Evolutionary conservation across 2,329 filamentous ascomycete species (phyloP), one percentile per base, ranked within the genome.

Genomic region (Monosporascus sp.): DNA sequence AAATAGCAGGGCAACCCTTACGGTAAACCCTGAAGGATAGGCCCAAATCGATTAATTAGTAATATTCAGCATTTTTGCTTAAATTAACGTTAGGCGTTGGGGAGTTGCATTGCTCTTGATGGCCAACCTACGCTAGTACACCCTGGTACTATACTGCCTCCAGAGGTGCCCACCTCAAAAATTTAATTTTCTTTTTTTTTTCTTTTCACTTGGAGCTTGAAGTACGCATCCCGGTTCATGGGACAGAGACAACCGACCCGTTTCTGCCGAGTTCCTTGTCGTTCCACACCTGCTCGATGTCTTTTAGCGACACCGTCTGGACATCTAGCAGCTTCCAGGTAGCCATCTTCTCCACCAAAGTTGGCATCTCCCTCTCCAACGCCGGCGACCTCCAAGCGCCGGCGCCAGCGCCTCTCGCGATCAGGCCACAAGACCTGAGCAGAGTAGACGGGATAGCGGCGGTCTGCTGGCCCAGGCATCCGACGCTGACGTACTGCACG

Each of bases 401-500:
- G 0, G 74, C 72, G 0, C 76, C 78, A 0, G 76, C 65, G 0
- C 78, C 78, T 9, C 74, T 63, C 31, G 80, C 59, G 1, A 74
- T 77, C 6, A 26, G 26, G 26, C 7, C 26, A 7, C 26, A 7
- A 26, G 26, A 26, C 26, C 80, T 67, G 55, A 83, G 62, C 7
- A 78, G 58, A 4, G 70, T 67, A 0, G 72, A 71, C 0, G 76
- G 72, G 9, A 82, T 62, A 7, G 61, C 66, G 2, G 72, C 26
- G 5, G 26, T 63, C 2, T 62, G 56, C 9, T 68, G 68, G 0
- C 73, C 72, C 44, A 82, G 60, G 1, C 69, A 65, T 5, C 80
- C 80, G 51, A 83, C 77, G 15, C 1, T 18, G 3, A 83, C 74
- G 62, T 78, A 81, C 54, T 81, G 78, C 24, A 80, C 69, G 0